Evolutionary conservation across 164 flowering plant genomes (phyloP).

Genomic region (Aristolochia contorta): DNA sequence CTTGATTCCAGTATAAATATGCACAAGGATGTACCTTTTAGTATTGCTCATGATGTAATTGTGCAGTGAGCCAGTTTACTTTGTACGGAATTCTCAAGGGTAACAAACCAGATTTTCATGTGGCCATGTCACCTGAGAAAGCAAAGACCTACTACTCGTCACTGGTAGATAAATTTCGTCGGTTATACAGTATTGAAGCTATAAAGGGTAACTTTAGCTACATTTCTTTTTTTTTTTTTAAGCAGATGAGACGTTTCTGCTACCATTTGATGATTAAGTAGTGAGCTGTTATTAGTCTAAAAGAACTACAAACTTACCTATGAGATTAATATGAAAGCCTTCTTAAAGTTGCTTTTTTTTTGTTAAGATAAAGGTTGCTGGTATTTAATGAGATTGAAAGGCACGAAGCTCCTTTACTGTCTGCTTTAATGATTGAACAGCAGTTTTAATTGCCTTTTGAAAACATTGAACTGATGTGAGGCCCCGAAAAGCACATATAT

Average conservation of each 20-base stretch:
- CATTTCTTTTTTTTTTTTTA: not conserved
- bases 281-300: too few species aligned
- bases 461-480: too few species aligned
- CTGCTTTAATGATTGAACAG: too few species aligned
- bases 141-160: constrained; percentile 89
- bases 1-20: not conserved
- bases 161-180: constrained; percentile 60
- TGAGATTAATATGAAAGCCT: too few species aligned
- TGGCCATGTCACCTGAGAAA: constrained; percentile 79
- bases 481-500: too few species aligned
- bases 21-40: not conserved
- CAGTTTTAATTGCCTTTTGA: too few species aligned
- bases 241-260: not conserved
- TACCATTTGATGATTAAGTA: too few species aligned
- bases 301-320: too few species aligned
- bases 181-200: constrained; percentile 45
- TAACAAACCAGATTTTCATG: constrained; percentile 97
- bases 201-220: constrained; percentile 45
- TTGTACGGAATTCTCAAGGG: constrained; percentile 84
- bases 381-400: too few species aligned
- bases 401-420: too few species aligned
- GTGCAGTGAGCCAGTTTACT: constrained; percentile 92
- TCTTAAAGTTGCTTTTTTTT: too few species aligned
- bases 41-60: not conserved
- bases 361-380: too few species aligned